Conservation (phyloP, 352 stramenopile genomes). For the Blastocystis sp. region DNA sequence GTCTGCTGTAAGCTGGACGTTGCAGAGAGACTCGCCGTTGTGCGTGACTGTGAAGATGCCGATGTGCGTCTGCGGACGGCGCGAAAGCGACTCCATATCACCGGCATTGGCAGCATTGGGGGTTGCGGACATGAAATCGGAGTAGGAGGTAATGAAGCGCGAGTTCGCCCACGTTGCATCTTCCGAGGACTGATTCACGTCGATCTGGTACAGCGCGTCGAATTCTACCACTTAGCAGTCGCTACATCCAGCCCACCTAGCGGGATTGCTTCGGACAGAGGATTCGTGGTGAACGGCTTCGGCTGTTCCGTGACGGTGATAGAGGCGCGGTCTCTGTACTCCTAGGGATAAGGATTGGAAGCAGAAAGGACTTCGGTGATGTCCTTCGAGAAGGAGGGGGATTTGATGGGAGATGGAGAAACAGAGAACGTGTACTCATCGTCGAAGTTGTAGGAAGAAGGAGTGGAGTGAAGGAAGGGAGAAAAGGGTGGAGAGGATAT, state of each 20-base stretch:
- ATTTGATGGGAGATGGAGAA: constrained; percentile 2
- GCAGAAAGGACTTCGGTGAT: constrained; percentile 4
- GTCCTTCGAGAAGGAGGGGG: constrained; percentile 13
- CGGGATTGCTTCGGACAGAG: not conserved
- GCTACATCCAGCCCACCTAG: not conserved
- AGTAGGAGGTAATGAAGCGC: constrained; percentile 22
- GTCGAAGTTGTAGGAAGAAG: constrained; percentile 15
- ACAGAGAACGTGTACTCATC: constrained; percentile 23
- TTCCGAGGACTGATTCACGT: constrained; percentile 13
- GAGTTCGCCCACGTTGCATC: not conserved
- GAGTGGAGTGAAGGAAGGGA: not conserved
- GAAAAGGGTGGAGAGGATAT: not conserved
- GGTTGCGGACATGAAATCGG: constrained; percentile 10
- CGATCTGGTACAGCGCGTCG: constrained; percentile 6
- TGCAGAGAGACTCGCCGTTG: constrained; percentile 26
- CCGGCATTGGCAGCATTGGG: not conserved
- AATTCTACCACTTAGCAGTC: not conserved
- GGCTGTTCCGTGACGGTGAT: constrained; percentile 11
- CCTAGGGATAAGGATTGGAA: not conserved
- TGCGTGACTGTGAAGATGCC: constrained; percentile 60
- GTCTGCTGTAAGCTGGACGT: constrained; percentile 19
- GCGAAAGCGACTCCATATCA: not conserved
- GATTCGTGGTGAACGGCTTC: not conserved
- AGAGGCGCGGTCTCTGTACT: constrained; percentile 12
- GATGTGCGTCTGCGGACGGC: not conserved